Evolutionary conservation across 2,329 filamentous ascomycete genomes (phyloP).

Genomic region (Dactylellina drechsleri): DNA sequence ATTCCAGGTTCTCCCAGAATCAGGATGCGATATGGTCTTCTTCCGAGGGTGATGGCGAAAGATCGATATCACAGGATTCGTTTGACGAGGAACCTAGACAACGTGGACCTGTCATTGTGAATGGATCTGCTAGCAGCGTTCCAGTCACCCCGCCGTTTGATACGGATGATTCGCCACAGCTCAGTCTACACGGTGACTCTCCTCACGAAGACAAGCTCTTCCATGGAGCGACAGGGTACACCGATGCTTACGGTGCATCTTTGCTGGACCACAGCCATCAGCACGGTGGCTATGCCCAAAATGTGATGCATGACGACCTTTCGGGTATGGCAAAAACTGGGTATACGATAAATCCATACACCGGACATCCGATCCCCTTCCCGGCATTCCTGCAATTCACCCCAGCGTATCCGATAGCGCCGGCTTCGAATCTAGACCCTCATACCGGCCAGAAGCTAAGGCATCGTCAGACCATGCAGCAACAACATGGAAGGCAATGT

Average conservation of each 20-base stretch:
- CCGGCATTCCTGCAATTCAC: constrained; percentile 31
- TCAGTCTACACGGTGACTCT: constrained; percentile 44
- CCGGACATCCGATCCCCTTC: constrained; percentile 25
- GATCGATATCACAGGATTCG: constrained; percentile 54
- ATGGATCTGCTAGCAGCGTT: constrained; percentile 60
- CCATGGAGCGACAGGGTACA: constrained; percentile 20
- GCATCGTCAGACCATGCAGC: constrained; percentile 38
- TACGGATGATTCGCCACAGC: constrained; percentile 40
- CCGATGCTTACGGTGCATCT: constrained; percentile 28
- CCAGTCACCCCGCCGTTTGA: constrained; percentile 50
- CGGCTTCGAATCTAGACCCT: constrained; percentile 31
- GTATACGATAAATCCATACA: constrained; percentile 42
- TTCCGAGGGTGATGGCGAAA: constrained; percentile 54
- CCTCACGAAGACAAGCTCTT: constrained; percentile 38
- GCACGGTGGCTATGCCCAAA: constrained; percentile 29
- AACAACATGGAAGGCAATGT: constrained; percentile 42
- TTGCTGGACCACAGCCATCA: constrained; percentile 34
- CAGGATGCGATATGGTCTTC: constrained; percentile 57
- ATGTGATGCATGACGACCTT: constrained; percentile 31
- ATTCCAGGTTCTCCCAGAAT: constrained; percentile 44
- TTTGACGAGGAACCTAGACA: constrained; percentile 56
- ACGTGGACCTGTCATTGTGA: constrained; percentile 62
- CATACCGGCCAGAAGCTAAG: constrained; percentile 39
- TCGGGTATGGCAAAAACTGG: constrained; percentile 26
- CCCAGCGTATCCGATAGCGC: constrained; percentile 18